Base-by-base conservation (phyloP, 306 rosid species). In the Citrullus amarus region DNA sequence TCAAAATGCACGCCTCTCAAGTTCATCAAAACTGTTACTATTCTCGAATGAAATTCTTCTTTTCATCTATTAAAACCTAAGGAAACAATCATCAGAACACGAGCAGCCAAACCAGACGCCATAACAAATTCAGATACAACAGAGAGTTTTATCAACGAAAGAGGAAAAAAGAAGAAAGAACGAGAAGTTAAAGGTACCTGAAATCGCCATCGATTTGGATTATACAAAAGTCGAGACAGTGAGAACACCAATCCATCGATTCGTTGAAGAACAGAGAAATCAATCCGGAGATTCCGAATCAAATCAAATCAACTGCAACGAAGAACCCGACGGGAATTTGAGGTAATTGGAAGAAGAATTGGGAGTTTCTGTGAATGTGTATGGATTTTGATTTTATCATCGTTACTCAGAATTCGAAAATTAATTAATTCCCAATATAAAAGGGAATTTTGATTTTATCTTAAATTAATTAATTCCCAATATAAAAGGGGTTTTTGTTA, bases 161-260 rank as follows among this genome's bases (percentile, higher is more conserved):
- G n/a, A 3, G 13, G n/a, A 44, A 22, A 25, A 70, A 2, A 46
- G 13, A 2, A 70, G 22, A 3, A 10, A 70, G 28, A 22, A 34
- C 3, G 5, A 67, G 41, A 3, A 3, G 18, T 68, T 13, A 20
- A 46, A 70, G 55, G 58, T 20, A 70, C 76, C 76, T 70, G 58
- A 70, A 70, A 70, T 70, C 13, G 76, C 76, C 76, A 22, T 70
- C 41, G 38, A 22, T 70, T 48, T 50, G 76, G 57, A 70, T 70
- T 46, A 1, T 44, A 70, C 58, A 46, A 28, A 3, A 12, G 14
- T 6, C 13, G 76, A 70, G 76, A 46, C 76, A 70, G 76, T 70
- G 76, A 22, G 76, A 70, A 70, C 76, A 70, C 76, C 76, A 70
- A 14, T 48, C 76, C 76, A 70, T 70, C 20, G 39, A 13, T 22